Evolutionary conservation across 305 asterid species (phyloP).

Genomic region (Euphrasia arctica): DNA sequence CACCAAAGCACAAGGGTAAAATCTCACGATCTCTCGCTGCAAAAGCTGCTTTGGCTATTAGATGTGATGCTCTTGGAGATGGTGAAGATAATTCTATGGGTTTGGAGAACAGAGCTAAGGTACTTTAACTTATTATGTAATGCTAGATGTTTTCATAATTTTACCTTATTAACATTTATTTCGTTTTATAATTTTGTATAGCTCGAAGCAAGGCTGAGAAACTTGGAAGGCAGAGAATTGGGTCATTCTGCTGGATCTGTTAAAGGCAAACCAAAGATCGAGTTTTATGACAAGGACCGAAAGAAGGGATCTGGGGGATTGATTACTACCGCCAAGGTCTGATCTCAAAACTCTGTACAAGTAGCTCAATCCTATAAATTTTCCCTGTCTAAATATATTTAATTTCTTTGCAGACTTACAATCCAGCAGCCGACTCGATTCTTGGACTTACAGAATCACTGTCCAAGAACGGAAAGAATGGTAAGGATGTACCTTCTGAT

Average conservation of each 20-base stretch:
- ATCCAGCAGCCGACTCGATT: conserved; percentile 77
- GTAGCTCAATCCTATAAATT: no score
- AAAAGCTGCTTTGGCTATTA: conserved; percentile 84
- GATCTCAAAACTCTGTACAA: neutral
- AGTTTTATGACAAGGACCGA: conserved; percentile 75
- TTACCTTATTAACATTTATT: no score
- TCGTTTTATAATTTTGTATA: conserved; percentile 11
- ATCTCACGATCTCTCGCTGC: conserved; percentile 93
- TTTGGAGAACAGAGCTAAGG: conserved; percentile 82
- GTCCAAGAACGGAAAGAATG: no score
- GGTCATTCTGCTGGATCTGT: no score
- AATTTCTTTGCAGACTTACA: conserved; percentile 53
- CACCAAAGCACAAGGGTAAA: conserved; percentile 97
- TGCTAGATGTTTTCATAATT: no score
- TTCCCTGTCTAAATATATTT: neutral
- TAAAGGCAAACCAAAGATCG: conserved; percentile 35
- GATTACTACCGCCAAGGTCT: conserved; percentile 87
- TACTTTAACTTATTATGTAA: conserved; percentile 19
- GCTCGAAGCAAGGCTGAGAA: conserved; percentile 56
- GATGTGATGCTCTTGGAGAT: conserved; percentile 92
- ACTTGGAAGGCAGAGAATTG: no score
- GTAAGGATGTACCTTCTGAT: no score
- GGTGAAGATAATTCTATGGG: conserved; percentile 84
- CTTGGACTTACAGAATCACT: conserved; percentile 44
- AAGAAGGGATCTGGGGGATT: conserved; percentile 79